Evolutionary conservation across 1,284 basidiomycete genomes (phyloP).

Genomic region (Apiotrichum montevideense): DNA sequence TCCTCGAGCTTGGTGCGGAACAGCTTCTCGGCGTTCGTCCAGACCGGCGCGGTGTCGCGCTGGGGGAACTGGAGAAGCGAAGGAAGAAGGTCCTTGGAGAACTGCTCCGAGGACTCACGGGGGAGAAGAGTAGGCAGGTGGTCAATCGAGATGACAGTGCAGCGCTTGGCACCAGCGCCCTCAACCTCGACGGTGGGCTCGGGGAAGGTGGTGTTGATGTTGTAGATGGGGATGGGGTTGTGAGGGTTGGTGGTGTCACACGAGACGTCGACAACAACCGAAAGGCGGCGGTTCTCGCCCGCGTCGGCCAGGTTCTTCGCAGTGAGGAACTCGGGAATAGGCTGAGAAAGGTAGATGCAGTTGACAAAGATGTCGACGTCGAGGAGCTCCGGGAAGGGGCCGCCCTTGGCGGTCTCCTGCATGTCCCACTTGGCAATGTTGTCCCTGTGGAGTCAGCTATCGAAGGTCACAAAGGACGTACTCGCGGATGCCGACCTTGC

Average conservation of each 20-base stretch:
- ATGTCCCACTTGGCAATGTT: slow-evolving; percentile 98
- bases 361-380: slow-evolving; percentile 99
- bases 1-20: slow-evolving; percentile 69
- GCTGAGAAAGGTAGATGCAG: slow-evolving; percentile 92
- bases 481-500: slow-evolving; percentile 89
- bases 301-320: slow-evolving; percentile 66
- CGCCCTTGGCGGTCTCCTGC: slow-evolving; percentile 92
- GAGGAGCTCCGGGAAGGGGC: slow-evolving; percentile 91
- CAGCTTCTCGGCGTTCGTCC: slow-evolving; percentile 83
- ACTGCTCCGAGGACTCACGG: slow-evolving; percentile 94
- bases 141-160: slow-evolving; percentile 92
- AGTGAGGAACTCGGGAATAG: slow-evolving; percentile 85
- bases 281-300: slow-evolving; percentile 63
- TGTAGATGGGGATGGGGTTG: slow-evolving; percentile 97
- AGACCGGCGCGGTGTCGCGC: slow-evolving; percentile 65
- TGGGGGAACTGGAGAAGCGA: slow-evolving; percentile 71
- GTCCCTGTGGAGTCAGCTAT: slow-evolving; percentile 53
- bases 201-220: slow-evolving; percentile 90
- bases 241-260: slow-evolving; percentile 99
- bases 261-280: slow-evolving; percentile 92
- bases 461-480: slow-evolving; percentile 41
- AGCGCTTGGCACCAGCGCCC: slow-evolving; percentile 54
- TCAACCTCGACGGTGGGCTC: slow-evolving; percentile 86
- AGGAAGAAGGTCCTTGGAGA: slow-evolving; percentile 82
- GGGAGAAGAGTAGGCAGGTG: slow-evolving; percentile 89